Evolutionary conservation across 257 asterid species (phyloP).

Genomic region (Gentiana macrophylla): DNA sequence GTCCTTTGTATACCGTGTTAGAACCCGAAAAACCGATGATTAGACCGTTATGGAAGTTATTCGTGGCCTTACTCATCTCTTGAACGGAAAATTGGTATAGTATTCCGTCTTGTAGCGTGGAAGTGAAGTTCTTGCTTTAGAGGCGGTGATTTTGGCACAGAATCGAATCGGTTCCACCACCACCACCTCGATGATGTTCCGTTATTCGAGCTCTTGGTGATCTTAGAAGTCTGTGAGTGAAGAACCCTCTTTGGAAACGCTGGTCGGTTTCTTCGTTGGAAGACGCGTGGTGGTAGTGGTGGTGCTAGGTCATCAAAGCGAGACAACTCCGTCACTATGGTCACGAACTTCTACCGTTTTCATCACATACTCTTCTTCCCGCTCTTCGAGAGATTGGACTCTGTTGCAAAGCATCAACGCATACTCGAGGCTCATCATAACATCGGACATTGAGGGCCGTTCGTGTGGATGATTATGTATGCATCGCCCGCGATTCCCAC

Average conservation of each 20-base stretch:
- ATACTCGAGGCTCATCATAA: slow-evolving; percentile 44
- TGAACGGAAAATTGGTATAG: slow-evolving; percentile 31
- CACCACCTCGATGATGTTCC: slow-evolving; percentile 28
- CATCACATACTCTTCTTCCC: slow-evolving; percentile 27
- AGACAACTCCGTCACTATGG: slow-evolving; percentile 38
- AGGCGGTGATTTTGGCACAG: slow-evolving; percentile 36
- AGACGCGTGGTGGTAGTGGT: no score
- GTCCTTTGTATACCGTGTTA: slow-evolving; percentile 38
- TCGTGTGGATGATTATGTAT: slow-evolving; percentile 42
- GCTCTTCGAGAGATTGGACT: slow-evolving; percentile 20
- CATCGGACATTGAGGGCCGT: slow-evolving; percentile 61
- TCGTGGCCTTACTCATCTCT: slow-evolving; percentile 49
- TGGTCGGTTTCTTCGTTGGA: slow-evolving; percentile 27
- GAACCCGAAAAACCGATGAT: slow-evolving; percentile 42
- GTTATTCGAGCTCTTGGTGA: slow-evolving; percentile 18
- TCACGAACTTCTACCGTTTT: slow-evolving; percentile 24
- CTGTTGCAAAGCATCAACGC: slow-evolving; percentile 41
- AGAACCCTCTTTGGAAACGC: slow-evolving; percentile 21
- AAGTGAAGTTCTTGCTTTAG: slow-evolving; percentile 29
- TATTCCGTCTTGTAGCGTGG: slow-evolving; percentile 15
- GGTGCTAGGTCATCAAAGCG: slow-evolving; percentile 29
- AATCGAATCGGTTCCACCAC: slow-evolving; percentile 44
- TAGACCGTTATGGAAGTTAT: slow-evolving; percentile 36
- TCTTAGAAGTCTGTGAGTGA: slow-evolving; percentile 24
- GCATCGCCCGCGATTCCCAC: slow-evolving; percentile 56